Conservation (phyloP, 2,329 filamentous ascomycete genomes). For the Meredithiella fracta region DNA sequence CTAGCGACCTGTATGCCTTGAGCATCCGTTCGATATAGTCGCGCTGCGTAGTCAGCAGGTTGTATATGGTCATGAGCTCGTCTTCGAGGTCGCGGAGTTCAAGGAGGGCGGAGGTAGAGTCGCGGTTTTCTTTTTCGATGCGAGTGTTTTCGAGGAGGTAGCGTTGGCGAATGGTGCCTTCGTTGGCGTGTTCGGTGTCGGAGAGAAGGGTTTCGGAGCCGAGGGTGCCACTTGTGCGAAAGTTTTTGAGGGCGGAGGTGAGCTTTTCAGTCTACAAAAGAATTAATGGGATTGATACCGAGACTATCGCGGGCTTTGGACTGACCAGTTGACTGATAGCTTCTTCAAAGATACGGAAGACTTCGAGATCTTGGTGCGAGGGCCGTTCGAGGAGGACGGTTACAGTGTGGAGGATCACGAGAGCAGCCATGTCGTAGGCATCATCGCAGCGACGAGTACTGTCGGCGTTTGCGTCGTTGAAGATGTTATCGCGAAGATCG, state of each 20-base stretch:
- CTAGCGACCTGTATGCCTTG: conserved; percentile 24
- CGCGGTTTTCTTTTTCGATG: conserved; percentile 40
- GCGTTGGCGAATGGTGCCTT: conserved; percentile 23
- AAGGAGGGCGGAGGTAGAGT: conserved; percentile 44
- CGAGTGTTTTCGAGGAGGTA: conserved; percentile 27
- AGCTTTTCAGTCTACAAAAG: conserved; percentile 39
- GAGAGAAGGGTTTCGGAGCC: conserved; percentile 27
- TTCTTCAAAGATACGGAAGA: conserved; percentile 50
- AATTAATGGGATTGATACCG: background rate
- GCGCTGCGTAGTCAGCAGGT: conserved; percentile 41
- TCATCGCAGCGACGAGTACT: conserved; percentile 45
- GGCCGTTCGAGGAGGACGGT: conserved; percentile 44
- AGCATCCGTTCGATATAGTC: conserved; percentile 33
- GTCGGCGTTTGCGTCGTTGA: conserved; percentile 50
- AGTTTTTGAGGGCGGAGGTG: conserved; percentile 44
- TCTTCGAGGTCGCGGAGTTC: conserved; percentile 50
- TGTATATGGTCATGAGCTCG: conserved; percentile 39
- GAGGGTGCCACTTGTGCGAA: conserved; percentile 39
- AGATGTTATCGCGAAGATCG: conserved; percentile 46
- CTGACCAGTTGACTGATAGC: conserved; percentile 45
- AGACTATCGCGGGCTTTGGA: background rate
- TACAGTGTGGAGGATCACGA: conserved; percentile 45
- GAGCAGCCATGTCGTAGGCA: conserved; percentile 42
- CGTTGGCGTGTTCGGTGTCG: conserved; percentile 24
- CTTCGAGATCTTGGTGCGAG: conserved; percentile 43